Evolutionary conservation across 495 filamentous ascomycete genomes (phyloP).

Genomic region (Tuber melanosporum): DNA sequence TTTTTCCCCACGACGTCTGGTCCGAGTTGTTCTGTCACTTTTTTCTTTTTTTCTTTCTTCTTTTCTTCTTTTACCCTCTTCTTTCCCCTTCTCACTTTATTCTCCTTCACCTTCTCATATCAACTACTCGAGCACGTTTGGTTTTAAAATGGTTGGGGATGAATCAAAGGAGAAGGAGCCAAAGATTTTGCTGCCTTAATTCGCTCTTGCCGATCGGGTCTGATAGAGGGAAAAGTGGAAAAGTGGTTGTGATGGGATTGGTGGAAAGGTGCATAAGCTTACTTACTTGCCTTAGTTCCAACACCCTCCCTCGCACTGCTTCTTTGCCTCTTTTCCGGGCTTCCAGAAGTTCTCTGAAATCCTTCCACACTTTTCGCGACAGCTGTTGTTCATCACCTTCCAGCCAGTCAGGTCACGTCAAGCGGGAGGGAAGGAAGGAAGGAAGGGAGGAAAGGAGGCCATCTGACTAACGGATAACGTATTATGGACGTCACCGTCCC

Average conservation of each 20-base stretch:
- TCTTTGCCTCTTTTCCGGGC: constrained; percentile 16
- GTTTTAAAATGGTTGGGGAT: background rate
- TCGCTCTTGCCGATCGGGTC: constrained; percentile 33
- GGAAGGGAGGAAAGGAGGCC: background rate
- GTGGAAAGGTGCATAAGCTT: constrained; percentile 38
- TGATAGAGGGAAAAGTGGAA: constrained; percentile 22
- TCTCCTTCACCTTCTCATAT: background rate
- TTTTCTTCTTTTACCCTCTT: too few relatives aligned
- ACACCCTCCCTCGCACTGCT: constrained; percentile 15
- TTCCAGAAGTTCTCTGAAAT: constrained; percentile 33
- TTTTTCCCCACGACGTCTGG: background rate
- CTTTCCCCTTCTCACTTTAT: background rate
- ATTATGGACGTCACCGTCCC: too few relatives aligned
- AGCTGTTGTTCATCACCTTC: background rate
- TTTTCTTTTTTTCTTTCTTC: background rate
- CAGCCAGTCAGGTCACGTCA: background rate
- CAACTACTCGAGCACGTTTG: background rate
- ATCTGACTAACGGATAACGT: too few relatives aligned
- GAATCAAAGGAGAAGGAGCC: background rate
- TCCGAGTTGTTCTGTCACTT: background rate
- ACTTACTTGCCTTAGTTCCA: constrained; percentile 27
- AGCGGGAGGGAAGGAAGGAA: background rate
- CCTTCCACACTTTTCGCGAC: background rate
- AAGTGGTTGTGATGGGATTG: background rate
- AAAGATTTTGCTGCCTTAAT: background rate